A percentile compares a stretch with the other conserved stretches of the same genome.
phyloP scores from a whole-genome alignment of 2,329 filamentous ascomycete genomes.

The Epichloe bromicola region DNA sequence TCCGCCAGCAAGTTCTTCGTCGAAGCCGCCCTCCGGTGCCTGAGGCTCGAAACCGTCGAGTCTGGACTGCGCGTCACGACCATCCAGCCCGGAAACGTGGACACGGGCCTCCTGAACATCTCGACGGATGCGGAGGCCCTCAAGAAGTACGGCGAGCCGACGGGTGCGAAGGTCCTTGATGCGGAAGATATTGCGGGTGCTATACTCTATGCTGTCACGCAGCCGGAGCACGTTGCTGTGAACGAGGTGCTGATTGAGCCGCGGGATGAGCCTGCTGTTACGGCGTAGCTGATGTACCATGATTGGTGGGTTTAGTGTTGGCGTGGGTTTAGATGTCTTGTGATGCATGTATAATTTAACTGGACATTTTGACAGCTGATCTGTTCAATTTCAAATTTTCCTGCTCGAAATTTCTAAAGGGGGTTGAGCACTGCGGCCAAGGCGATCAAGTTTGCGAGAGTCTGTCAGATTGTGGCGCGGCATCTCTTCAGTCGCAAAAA shows the following conservation, averaged over 20 bases:
- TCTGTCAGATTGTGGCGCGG: no score
- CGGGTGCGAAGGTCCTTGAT: conserved; percentile 62
- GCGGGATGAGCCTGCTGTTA: conserved; percentile 47
- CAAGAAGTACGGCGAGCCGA: conserved; percentile 65
- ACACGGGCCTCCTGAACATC: conserved; percentile 60
- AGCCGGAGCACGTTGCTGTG: conserved; percentile 63
- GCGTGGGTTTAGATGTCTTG: no score
- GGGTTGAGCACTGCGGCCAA: no score
- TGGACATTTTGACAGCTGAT: no score
- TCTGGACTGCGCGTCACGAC: conserved; percentile 59
- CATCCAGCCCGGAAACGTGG: conserved; percentile 66
- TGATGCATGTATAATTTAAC: no score
- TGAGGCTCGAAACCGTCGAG: conserved; percentile 65
- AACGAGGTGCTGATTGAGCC: conserved; percentile 74
- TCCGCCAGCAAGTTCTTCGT: conserved; percentile 78
- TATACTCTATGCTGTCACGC: conserved; percentile 61
- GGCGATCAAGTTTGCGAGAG: no score
- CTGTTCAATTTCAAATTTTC: no score
- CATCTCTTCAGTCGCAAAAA: no score
- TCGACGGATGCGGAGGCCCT: conserved; percentile 64
- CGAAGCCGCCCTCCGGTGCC: conserved; percentile 62
- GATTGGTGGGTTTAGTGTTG: no score
- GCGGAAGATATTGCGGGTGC: conserved; percentile 58
- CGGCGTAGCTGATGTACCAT: background rate
- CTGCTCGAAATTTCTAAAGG: no score